Conservation (phyloP, 2,329 filamentous ascomycete species). For the Claviceps cyperi region DNA sequence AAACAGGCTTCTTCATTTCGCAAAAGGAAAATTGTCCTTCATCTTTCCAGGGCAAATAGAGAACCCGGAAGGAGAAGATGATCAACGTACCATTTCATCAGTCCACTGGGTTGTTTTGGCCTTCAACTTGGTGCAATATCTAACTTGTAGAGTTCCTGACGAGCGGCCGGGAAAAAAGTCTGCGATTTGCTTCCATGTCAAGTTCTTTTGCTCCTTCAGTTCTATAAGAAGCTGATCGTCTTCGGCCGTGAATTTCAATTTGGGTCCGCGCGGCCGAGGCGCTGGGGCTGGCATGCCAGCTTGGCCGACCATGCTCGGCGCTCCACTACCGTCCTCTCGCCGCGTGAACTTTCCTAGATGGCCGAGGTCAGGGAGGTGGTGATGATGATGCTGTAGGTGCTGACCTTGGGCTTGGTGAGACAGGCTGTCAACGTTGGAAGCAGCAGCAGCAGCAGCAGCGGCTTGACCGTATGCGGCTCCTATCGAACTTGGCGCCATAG, state of each 20-base stretch:
- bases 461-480: slow-evolving; percentile 36
- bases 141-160: slow-evolving; percentile 80
- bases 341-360: slow-evolving; percentile 55
- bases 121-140: slow-evolving; percentile 90
- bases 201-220: slow-evolving; percentile 83
- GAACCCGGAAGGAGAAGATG: no score
- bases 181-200: slow-evolving; percentile 96
- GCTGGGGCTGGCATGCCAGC: slow-evolving; percentile 78
- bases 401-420: slow-evolving; percentile 4
- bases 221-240: slow-evolving; percentile 81
- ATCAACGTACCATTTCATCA: slow-evolving; percentile 64
- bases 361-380: slow-evolving; percentile 61
- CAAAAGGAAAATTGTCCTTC: not conserved
- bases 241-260: slow-evolving; percentile 86
- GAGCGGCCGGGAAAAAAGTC: slow-evolving; percentile 89
- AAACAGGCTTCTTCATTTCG: not conserved
- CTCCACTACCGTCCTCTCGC: slow-evolving; percentile 44
- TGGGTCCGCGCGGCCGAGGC: slow-evolving; percentile 67
- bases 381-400: slow-evolving; percentile 61
- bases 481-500: slow-evolving; percentile 38
- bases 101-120: slow-evolving; percentile 90
- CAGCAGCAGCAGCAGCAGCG: slow-evolving; percentile 17
- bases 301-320: slow-evolving; percentile 75
- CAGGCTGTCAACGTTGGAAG: slow-evolving; percentile 5
- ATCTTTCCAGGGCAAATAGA: no score